Evolutionary conservation across 78 protist genomes (phyloP).

Genomic region (Dictyostelium capitatum): DNA sequence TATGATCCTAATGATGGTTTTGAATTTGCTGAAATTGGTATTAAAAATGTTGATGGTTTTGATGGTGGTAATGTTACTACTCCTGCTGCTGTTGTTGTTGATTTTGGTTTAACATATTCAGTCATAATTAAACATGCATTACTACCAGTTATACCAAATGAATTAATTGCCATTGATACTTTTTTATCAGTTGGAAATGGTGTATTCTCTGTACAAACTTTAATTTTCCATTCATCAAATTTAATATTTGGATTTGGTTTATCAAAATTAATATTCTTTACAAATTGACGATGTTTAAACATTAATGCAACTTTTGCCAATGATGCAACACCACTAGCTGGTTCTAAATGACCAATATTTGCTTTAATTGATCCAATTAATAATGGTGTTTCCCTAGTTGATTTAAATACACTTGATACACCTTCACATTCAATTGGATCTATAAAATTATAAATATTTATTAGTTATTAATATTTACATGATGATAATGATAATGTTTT

Average conservation of each 20-base stretch:
- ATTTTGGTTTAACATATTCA: neutral
- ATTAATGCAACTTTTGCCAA: constrained; percentile 56
- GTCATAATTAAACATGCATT: constrained; percentile 61
- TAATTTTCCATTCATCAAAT: constrained; percentile 59
- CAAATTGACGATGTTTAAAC: constrained; percentile 43
- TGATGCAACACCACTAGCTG: constrained; percentile 83
- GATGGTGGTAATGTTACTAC: too few relatives aligned
- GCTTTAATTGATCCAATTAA: constrained; percentile 82
- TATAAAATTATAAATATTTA: constrained; percentile 71
- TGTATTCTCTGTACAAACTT: constrained; percentile 26
- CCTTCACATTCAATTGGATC: constrained; percentile 88
- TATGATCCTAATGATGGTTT: constrained; percentile 42
- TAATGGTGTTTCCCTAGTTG: constrained; percentile 10
- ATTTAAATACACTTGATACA: constrained; percentile 32
- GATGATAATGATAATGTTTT: constrained; percentile 39
- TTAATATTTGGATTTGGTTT: constrained; percentile 46
- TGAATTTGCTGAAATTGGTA: constrained; percentile 44
- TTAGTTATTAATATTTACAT: too few relatives aligned
- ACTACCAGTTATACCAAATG: constrained; percentile 87
- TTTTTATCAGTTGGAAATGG: constrained; percentile 33
- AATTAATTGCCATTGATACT: constrained; percentile 55
- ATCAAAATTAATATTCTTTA: constrained; percentile 49
- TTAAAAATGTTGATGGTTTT: constrained; percentile 6
- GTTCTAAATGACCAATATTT: constrained; percentile 87
- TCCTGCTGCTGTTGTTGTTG: neutral